phyloP scores from a whole-genome alignment of 2,329 filamentous ascomycete genomes.

The Sclerotinia minor region DNA sequence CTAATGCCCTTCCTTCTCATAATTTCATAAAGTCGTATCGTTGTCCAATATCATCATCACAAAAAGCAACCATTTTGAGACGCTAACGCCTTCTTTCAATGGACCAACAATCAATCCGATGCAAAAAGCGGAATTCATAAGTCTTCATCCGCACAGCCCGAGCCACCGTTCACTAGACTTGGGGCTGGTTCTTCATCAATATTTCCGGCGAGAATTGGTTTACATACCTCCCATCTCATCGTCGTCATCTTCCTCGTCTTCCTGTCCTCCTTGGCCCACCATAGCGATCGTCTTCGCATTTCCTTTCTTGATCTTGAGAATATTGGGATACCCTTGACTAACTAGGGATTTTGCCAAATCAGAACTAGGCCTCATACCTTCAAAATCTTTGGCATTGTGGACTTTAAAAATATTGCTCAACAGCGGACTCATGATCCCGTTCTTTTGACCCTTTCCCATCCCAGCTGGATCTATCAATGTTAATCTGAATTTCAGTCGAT shows the following conservation, averaged over 20 bases:
- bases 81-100: constrained; percentile 5
- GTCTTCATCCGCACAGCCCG: neutral
- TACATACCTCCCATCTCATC: constrained; percentile 31
- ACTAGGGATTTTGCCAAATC: constrained; percentile 71
- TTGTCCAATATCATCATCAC: constrained; percentile 13
- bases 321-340: constrained; percentile 66
- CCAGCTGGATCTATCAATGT: constrained; percentile 62
- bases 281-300: constrained; percentile 58
- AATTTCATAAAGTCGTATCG: constrained; percentile 8
- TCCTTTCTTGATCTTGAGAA: constrained; percentile 84
- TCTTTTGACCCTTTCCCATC: constrained; percentile 41
- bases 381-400: constrained; percentile 83
- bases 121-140: neutral
- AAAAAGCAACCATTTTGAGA: constrained; percentile 15
- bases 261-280: constrained; percentile 42
- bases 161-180: neutral
- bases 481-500: constrained; percentile 71
- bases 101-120: constrained; percentile 1
- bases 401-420: constrained; percentile 67
- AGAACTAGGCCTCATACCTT: constrained; percentile 78
- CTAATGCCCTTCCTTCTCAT: constrained; percentile 1
- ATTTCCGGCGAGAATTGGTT: neutral
- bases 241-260: constrained; percentile 35
- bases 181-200: neutral
- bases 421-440: constrained; percentile 53